These are phyloP conservation scores for Tricholoma saponaceum DNA, from an alignment of 768 basidiomycete species.

Conservation along the genomic window DNA sequence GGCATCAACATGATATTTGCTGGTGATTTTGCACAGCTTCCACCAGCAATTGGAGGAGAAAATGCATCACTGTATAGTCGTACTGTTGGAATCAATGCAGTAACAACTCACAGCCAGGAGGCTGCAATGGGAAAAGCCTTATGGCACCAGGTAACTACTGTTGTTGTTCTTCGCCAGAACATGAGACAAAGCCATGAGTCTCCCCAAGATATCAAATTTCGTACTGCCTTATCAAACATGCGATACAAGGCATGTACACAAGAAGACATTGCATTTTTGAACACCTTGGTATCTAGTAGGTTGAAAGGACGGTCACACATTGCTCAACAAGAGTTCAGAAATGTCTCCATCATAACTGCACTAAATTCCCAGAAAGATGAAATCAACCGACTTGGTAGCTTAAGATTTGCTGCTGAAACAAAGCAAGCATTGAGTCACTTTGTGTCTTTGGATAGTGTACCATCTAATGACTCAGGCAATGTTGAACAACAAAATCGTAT, in stretches of 20 bases:
- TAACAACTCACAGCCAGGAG: slow-evolving; percentile 9
- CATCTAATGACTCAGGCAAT: not conserved
- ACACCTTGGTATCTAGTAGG: no score
- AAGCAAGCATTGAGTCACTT: slow-evolving; percentile 19
- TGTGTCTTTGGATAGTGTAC: slow-evolving; percentile 20
- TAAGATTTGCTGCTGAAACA: slow-evolving; percentile 29
- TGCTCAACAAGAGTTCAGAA: slow-evolving; percentile 17
- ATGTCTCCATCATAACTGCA: slow-evolving; percentile 35
- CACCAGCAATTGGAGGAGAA: slow-evolving; percentile 22
- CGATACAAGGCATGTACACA: slow-evolving; percentile 33
- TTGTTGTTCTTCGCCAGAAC: slow-evolving; percentile 12
- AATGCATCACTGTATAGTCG: slow-evolving; percentile 19
- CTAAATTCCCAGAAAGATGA: slow-evolving; percentile 32
- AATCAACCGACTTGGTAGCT: slow-evolving; percentile 28
- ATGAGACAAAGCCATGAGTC: not conserved
- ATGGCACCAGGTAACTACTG: slow-evolving; percentile 27
- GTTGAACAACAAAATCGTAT: not conserved
- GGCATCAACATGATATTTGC: slow-evolving; percentile 41
- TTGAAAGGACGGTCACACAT: no score
- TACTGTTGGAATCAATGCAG: slow-evolving; percentile 5
- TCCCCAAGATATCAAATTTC: no score
- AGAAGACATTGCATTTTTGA: slow-evolving; percentile 19
- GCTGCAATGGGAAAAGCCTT: slow-evolving; percentile 21
- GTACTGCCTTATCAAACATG: no score
- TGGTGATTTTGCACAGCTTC: slow-evolving; percentile 44